Percentiles rank a stretch among this genome's conserved stretches.
These are phyloP conservation scores for Xylaria cubensis DNA, from an alignment of 495 filamentous ascomycete genomes.

Conservation along the genomic window DNA sequence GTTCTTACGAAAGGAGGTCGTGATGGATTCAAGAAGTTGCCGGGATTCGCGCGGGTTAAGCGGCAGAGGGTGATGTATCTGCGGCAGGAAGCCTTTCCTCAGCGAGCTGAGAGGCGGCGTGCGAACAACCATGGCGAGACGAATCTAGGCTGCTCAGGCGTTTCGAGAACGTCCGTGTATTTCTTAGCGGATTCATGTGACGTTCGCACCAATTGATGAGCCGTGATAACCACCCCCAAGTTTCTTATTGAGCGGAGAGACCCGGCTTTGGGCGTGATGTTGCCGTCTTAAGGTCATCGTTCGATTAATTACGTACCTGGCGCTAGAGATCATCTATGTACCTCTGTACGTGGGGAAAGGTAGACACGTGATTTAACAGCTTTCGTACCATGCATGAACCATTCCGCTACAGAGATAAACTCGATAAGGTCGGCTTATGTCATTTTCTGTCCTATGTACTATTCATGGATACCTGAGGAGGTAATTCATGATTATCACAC, in stretches of 20 bases:
- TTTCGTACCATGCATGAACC: too few relatives aligned
- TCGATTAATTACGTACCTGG: constrained; percentile 1
- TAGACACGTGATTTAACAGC: neutral
- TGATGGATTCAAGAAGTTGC: constrained; percentile 72
- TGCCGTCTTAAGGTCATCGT: neutral
- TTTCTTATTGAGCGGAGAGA: constrained; percentile 11
- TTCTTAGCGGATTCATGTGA: neutral
- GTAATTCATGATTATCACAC: too few relatives aligned
- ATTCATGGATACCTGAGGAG: too few relatives aligned
- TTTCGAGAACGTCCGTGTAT: constrained; percentile 6
- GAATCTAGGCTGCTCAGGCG: constrained; percentile 3
- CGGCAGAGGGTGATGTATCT: constrained; percentile 74
- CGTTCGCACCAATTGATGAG: neutral
- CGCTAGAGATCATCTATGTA: neutral
- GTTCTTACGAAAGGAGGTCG: constrained; percentile 75
- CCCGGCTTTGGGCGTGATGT: neutral
- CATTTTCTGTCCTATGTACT: too few relatives aligned
- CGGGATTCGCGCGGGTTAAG: constrained; percentile 68
- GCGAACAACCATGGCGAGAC: constrained; percentile 37
- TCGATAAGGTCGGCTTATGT: too few relatives aligned
- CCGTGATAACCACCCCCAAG: neutral
- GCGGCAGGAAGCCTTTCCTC: constrained; percentile 56
- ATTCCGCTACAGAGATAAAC: too few relatives aligned
- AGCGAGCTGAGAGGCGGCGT: constrained; percentile 48
- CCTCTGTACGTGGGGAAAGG: neutral